A percentile compares a stretch with the other conserved stretches of the same genome.
phyloP scores from a whole-genome alignment of 1,139 yeast genomes.

The Geotrichum bryndzae region DNA sequence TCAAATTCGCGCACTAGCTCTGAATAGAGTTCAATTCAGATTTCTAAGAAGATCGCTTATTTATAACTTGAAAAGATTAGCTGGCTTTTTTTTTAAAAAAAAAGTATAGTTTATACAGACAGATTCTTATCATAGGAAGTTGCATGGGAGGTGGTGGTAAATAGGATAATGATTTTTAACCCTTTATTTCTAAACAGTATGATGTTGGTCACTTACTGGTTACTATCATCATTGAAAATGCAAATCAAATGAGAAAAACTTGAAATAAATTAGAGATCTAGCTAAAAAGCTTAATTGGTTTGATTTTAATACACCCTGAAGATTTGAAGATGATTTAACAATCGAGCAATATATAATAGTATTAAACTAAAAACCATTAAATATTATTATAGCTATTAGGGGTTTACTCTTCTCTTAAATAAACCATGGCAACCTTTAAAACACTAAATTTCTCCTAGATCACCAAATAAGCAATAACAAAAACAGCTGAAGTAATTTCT shows the following conservation, averaged over 20 bases:
- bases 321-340: not conserved
- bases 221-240: not conserved
- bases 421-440: not conserved
- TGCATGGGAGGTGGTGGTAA: no score
- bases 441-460: not conserved
- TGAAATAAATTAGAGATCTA: not conserved
- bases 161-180: no score
- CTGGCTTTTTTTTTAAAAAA: no score
- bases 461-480: not conserved
- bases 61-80: no score
- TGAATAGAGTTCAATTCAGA: no score
- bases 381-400: not conserved
- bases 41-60: no score
- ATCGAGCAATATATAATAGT: not conserved
- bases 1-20: no score
- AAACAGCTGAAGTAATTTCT: not conserved
- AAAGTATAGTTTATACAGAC: no score
- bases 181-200: not conserved
- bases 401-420: not conserved
- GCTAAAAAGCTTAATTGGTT: not conserved
- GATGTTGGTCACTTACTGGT: not conserved
- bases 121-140: no score
- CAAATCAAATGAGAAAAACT: not conserved
- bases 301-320: not conserved
- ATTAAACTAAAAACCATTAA: no score